Conservation (phyloP, 2,329 filamentous ascomycete species). For the Pyrenophora tritici-repentis region DNA sequence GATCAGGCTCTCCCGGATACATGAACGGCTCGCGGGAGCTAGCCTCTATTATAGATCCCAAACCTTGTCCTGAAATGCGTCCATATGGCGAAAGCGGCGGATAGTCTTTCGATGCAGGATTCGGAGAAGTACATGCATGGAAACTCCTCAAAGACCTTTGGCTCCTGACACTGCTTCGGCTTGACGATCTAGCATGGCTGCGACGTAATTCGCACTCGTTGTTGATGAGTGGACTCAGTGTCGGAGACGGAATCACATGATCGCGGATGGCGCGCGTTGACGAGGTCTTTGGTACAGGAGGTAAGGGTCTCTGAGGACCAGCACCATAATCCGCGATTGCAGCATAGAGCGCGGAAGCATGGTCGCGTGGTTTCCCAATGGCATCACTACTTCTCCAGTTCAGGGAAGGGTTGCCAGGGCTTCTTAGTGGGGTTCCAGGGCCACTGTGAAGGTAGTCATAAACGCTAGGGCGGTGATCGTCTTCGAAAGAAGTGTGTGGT, state of each 20-base stretch:
- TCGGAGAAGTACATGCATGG: slow-evolving; percentile 21
- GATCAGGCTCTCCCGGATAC: slow-evolving; percentile 37
- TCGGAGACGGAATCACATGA: slow-evolving; percentile 27
- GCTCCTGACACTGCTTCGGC: slow-evolving; percentile 18
- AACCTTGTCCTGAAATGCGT: slow-evolving; percentile 7
- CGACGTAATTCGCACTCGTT: slow-evolving; percentile 11
- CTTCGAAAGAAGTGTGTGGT: slow-evolving; percentile 3
- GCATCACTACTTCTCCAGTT: slow-evolving; percentile 12
- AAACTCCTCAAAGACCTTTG: slow-evolving; percentile 22
- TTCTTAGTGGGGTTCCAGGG: slow-evolving; percentile 17
- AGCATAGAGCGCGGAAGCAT: slow-evolving; percentile 20
- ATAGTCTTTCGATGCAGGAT: slow-evolving; percentile 24
- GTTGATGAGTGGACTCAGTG: slow-evolving; percentile 22
- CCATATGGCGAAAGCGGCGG: slow-evolving; percentile 32
- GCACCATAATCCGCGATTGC: slow-evolving; percentile 18
- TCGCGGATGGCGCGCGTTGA: slow-evolving; percentile 8
- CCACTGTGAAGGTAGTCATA: slow-evolving; percentile 15
- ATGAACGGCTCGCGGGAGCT: slow-evolving; percentile 24
- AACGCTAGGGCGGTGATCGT: slow-evolving; percentile 10
- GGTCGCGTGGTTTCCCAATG: slow-evolving; percentile 10
- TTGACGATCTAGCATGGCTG: slow-evolving; percentile 9
- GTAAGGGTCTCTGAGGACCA: slow-evolving; percentile 10
- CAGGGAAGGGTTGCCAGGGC: slow-evolving; percentile 6
- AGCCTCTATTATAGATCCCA: slow-evolving; percentile 15
- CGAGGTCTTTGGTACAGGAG: neutral